Evolutionary conservation across 345 rosid species (phyloP).

Genomic region (Moringa oleifera): DNA sequence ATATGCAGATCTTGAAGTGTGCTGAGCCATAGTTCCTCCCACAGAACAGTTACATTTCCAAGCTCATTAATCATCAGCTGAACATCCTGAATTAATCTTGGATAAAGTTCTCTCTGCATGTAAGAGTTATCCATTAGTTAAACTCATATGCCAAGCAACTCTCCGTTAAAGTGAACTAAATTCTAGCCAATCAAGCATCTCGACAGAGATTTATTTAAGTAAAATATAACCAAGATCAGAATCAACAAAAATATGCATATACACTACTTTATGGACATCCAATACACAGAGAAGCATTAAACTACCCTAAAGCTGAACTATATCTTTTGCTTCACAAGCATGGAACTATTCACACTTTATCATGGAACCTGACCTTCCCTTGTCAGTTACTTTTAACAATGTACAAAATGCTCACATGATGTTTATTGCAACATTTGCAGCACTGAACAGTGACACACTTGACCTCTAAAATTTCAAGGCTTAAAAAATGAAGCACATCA

Average conservation of each 20-base stretch:
- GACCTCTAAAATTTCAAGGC: not conserved
- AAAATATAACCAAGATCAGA: not conserved
- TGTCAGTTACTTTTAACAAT: not conserved
- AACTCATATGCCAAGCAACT: conserved; percentile 12
- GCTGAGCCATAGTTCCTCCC: conserved; percentile 98
- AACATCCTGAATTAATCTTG: conserved; percentile 85
- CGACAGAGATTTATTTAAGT: not conserved
- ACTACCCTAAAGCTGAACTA: not conserved
- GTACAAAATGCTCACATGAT: not conserved
- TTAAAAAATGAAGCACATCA: not conserved
- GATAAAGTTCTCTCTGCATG: conserved; percentile 76
- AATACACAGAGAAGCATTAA: not conserved
- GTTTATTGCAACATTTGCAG: not conserved
- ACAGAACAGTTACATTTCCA: conserved; percentile 82
- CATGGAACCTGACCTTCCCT: not conserved
- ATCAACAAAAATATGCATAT: not conserved
- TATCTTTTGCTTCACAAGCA: not conserved
- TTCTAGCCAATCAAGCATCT: not conserved
- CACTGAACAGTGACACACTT: not conserved
- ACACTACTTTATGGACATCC: not conserved
- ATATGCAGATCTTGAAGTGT: conserved; percentile 95
- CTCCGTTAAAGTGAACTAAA: conserved; percentile 16
- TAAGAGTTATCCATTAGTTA: conserved; percentile 16
- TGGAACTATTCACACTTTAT: not conserved
- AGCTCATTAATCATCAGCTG: conserved; percentile 91